Percentiles rank a stretch among this genome's conserved stretches.
Conservation (phyloP, 2,329 filamentous ascomycete species). For the Ophiostoma fasciatum region DNA sequence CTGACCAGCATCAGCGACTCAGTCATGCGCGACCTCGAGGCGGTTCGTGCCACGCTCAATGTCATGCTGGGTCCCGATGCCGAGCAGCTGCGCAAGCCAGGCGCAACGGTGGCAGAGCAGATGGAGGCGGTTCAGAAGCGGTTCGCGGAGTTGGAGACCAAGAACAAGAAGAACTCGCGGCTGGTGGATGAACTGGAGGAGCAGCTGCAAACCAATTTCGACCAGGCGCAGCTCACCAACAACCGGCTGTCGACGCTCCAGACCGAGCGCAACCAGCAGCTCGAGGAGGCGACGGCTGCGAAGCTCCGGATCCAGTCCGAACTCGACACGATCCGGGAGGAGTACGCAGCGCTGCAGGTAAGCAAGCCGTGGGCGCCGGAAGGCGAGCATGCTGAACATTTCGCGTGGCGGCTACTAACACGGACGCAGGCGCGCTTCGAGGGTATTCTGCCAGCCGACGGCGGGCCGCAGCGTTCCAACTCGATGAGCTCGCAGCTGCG, state of each 20-base stretch:
- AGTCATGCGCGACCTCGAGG: constrained; percentile 47
- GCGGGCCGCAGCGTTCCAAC: constrained; percentile 38
- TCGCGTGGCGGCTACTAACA: not conserved
- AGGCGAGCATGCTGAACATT: not conserved
- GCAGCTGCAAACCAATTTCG: constrained; percentile 87
- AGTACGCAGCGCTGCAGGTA: constrained; percentile 67
- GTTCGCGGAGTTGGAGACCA: constrained; percentile 44
- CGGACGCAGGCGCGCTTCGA: constrained; percentile 42
- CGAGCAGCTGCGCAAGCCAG: constrained; percentile 26
- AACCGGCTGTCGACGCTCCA: constrained; percentile 77
- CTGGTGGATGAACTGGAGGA: constrained; percentile 94
- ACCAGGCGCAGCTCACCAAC: constrained; percentile 72
- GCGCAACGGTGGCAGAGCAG: constrained; percentile 37
- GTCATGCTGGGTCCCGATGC: constrained; percentile 38
- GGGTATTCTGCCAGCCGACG: constrained; percentile 24
- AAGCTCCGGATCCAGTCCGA: constrained; percentile 50
- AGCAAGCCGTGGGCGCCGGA: too few relatives aligned
- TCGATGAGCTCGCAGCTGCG: constrained; percentile 55
- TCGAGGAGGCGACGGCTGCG: constrained; percentile 63
- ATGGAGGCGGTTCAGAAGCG: constrained; percentile 50
- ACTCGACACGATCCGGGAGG: constrained; percentile 50
- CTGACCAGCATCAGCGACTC: constrained; percentile 43
- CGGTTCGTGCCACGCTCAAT: constrained; percentile 38
- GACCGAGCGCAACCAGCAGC: constrained; percentile 54
- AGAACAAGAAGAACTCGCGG: constrained; percentile 81